Percentiles rank a stretch among this genome's conserved stretches.
Conservation (phyloP, 345 rosid species). For the Balakata baccata region DNA sequence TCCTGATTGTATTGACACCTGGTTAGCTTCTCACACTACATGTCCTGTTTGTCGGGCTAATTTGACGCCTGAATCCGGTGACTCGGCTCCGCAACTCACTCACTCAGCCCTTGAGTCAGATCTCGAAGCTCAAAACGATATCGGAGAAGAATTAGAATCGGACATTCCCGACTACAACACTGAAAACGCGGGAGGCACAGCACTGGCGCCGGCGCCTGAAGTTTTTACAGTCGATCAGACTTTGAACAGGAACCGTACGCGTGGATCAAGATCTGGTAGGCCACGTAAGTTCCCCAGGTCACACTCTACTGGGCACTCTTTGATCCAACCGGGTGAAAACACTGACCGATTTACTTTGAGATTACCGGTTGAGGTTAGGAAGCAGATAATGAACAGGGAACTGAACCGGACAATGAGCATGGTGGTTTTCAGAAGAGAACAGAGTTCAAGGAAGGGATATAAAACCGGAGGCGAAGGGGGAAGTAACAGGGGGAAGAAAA, state of each 20-base stretch:
- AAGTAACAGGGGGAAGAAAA: slow-evolving; percentile 40
- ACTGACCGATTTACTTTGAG: slow-evolving; percentile 76
- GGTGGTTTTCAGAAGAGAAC: slow-evolving; percentile 46
- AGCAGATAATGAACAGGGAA: slow-evolving; percentile 52
- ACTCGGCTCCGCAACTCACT: slow-evolving; percentile 16
- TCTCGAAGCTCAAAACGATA: slow-evolving; percentile 36
- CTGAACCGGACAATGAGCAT: slow-evolving; percentile 55
- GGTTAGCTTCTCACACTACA: slow-evolving; percentile 80
- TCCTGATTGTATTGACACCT: slow-evolving; percentile 79
- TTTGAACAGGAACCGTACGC: slow-evolving; percentile 48
- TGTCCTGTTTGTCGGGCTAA: slow-evolving; percentile 94
- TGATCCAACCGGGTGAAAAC: slow-evolving; percentile 78
- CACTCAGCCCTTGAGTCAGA: slow-evolving; percentile 22
- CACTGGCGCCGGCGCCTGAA: slow-evolving; percentile 29
- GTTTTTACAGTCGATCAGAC: slow-evolving; percentile 2
- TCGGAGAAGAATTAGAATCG: neutral
- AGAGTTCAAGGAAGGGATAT: slow-evolving; percentile 49
- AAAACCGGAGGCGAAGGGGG: slow-evolving; percentile 35
- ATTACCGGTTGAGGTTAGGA: slow-evolving; percentile 69
- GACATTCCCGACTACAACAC: neutral
- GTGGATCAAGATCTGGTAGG: slow-evolving; percentile 44
- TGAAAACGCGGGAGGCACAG: neutral
- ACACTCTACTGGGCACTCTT: slow-evolving; percentile 88
- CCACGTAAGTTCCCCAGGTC: slow-evolving; percentile 53
- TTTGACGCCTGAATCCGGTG: slow-evolving; percentile 46